Evolutionary conservation across 805 yeast genomes (phyloP).

Genomic region (Barnettozyma californica): DNA sequence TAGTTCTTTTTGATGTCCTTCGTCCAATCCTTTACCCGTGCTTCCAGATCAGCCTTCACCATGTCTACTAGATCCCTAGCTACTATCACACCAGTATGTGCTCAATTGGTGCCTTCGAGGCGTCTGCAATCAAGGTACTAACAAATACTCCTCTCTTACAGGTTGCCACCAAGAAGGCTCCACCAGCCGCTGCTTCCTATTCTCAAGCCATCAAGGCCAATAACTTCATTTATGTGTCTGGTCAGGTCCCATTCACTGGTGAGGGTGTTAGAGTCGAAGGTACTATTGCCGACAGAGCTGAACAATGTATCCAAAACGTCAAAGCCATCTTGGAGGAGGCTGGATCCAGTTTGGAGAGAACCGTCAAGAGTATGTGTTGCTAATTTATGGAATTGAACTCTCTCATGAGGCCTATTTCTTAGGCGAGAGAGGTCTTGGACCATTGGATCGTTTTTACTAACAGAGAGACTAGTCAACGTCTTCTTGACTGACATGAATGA

Average conservation of each 20-base stretch:
- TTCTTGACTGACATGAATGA: slow-evolving; percentile 88
- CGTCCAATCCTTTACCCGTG: slow-evolving; percentile 20
- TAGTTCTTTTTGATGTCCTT: slow-evolving; percentile 17
- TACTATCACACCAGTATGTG: slow-evolving; percentile 33
- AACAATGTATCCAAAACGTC: slow-evolving; percentile 65
- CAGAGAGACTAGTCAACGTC: slow-evolving; percentile 42
- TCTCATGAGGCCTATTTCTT: too few relatives aligned
- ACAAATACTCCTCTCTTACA: slow-evolving; percentile 18
- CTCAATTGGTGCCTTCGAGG: not conserved
- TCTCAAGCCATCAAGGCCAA: slow-evolving; percentile 93
- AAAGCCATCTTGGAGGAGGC: slow-evolving; percentile 74
- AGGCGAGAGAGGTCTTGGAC: not conserved
- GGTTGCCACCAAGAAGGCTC: slow-evolving; percentile 74
- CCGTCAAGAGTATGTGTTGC: slow-evolving; percentile 58
- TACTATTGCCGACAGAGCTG: slow-evolving; percentile 69
- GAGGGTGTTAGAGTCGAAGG: slow-evolving; percentile 78
- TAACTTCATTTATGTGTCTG: slow-evolving; percentile 85
- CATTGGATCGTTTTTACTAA: slow-evolving; percentile 8
- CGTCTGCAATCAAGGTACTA: not conserved
- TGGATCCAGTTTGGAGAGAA: slow-evolving; percentile 75
- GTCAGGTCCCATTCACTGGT: slow-evolving; percentile 89
- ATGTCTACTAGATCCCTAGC: slow-evolving; percentile 26
- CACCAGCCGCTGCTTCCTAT: slow-evolving; percentile 95
- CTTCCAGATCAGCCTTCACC: slow-evolving; percentile 17
- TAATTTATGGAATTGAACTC: not conserved